Evolutionary conservation across 1,139 yeast genomes (phyloP).

Genomic region (Geotrichum carabidarum): DNA sequence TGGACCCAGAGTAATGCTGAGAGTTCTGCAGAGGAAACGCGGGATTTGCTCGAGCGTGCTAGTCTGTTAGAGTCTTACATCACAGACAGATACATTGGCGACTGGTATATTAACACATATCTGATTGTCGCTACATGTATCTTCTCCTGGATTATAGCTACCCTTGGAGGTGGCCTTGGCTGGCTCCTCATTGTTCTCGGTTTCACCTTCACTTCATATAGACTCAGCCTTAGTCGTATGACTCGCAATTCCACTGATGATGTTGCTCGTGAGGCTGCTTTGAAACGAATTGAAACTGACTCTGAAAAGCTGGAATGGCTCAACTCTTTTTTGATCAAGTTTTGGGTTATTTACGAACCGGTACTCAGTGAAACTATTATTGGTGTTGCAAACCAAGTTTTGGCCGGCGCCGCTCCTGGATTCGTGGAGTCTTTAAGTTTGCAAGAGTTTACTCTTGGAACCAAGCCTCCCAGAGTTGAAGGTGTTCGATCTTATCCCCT

Average conservation of each 20-base stretch:
- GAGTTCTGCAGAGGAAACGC: slow-evolving; percentile 56
- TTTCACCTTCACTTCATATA: slow-evolving; percentile 59
- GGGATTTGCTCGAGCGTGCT: slow-evolving; percentile 57
- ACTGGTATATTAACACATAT: slow-evolving; percentile 92
- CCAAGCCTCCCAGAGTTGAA: slow-evolving; percentile 92
- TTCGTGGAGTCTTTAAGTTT: slow-evolving; percentile 79
- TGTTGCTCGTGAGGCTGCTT: slow-evolving; percentile 79
- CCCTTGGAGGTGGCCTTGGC: slow-evolving; percentile 70
- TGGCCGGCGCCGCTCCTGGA: slow-evolving; percentile 71
- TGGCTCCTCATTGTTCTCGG: slow-evolving; percentile 71
- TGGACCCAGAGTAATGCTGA: slow-evolving; percentile 67
- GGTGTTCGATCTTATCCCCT: slow-evolving; percentile 81
- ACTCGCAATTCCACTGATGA: slow-evolving; percentile 68
- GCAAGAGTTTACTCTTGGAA: slow-evolving; percentile 84
- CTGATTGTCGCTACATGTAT: slow-evolving; percentile 60
- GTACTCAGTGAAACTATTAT: slow-evolving; percentile 78
- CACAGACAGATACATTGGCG: slow-evolving; percentile 74
- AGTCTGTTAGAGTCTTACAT: slow-evolving; percentile 67
- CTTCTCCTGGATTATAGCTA: slow-evolving; percentile 73
- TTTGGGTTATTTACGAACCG: slow-evolving; percentile 92
- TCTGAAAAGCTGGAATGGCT: slow-evolving; percentile 94
- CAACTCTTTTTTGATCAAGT: slow-evolving; percentile 78
- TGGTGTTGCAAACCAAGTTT: slow-evolving; percentile 74
- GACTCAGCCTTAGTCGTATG: slow-evolving; percentile 77
- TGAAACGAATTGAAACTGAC: slow-evolving; percentile 75